Evolutionary conservation across 495 filamentous ascomycete species (phyloP), one percentile per base, ranked within the genome.

Genomic region (Geoglossum glabrum): DNA sequence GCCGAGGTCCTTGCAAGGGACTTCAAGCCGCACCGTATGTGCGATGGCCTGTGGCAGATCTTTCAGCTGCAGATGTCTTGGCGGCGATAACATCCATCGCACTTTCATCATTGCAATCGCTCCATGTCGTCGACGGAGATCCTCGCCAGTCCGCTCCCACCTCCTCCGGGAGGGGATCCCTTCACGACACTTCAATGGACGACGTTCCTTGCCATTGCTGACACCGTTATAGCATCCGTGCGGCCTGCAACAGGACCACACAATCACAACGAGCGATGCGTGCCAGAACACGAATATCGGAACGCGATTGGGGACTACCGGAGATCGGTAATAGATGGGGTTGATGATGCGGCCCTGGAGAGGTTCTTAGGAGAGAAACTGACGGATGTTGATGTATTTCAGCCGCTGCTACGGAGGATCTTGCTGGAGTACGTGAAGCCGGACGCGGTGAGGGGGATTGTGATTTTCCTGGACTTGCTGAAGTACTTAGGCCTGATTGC

Each of bases 151-250:
- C 45, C 57, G 3, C 51, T 47, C 1, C 47, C 51, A 9, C 25
- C 28, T 15, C 57, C 0, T 56, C 56, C 57, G 31, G 33, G 62
- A 64, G 31, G 67, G 43, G 55, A 54, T 7, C 3, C n/a, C 57
- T 76, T 78, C 58, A 72, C 69, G 0, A 68, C 71, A 21, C 31
- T 67, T 0, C 79, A 82, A 71, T 82, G 79, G 79, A 70, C 61
- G 1, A 79, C 72, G 0, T 66, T 82, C 1, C 67, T 80, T 61
- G 70, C 77, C 0, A 66, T 82, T 5, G 73, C 74, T 30, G 77
- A 81, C 60, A 71, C 76, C 0, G 64, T 80, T 30, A 70, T 82
- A 26, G 77, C 78, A 6, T 73, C 73, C 0, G 71, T 81, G 61
- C 6, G 36, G 59, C 51, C 64, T 9, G 28, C 45, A 11, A 28